Conservation (phyloP, 257 asterid genomes). For the Verbena officinalis region DNA sequence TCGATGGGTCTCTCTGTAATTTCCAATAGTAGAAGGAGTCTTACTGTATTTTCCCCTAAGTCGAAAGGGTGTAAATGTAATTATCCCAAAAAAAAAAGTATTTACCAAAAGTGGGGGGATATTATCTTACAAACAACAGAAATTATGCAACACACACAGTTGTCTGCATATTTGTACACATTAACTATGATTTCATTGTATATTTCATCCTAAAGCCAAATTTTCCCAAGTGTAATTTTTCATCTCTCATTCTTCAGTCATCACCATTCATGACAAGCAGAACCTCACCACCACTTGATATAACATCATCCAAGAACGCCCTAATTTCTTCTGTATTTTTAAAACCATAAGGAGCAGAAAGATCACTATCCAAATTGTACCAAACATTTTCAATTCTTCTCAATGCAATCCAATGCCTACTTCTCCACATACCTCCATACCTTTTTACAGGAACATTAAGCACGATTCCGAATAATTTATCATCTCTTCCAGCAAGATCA, state of each 20-base stretch:
- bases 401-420: conserved; percentile 86
- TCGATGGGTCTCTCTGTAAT: too few relatives aligned
- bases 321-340: conserved; percentile 44
- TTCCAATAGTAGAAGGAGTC: too few relatives aligned
- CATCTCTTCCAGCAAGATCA: conserved; percentile 51
- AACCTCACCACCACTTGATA: conserved; percentile 64
- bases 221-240: background rate
- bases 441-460: conserved; percentile 69
- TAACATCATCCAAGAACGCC: conserved; percentile 50
- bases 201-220: background rate
- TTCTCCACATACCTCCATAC: conserved; percentile 67
- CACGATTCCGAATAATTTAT: conserved; percentile 63
- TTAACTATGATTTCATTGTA: too few relatives aligned
- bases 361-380: conserved; percentile 90
- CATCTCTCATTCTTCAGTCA: conserved; percentile 35
- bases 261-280: conserved; percentile 61
- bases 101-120: too few relatives aligned
- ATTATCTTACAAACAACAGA: too few relatives aligned
- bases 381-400: conserved; percentile 60
- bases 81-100: too few relatives aligned
- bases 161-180: too few relatives aligned
- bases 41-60: too few relatives aligned
- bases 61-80: too few relatives aligned
- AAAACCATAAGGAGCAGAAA: conserved; percentile 54
- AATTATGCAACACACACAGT: too few relatives aligned